Conservation (phyloP, 768 basidiomycete species). For the Leccinum obscurum region DNA sequence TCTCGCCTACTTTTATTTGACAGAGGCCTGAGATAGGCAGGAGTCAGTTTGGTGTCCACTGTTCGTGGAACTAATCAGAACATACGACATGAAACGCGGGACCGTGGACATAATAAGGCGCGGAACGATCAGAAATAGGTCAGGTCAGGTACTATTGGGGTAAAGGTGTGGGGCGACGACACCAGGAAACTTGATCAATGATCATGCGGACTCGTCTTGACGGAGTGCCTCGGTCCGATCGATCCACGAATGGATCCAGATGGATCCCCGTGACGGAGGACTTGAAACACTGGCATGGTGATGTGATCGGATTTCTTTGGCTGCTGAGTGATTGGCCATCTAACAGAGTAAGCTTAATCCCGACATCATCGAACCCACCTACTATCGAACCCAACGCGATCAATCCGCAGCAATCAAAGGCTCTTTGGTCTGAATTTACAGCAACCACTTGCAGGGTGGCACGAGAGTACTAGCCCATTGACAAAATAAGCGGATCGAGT, state of each 20-base stretch:
- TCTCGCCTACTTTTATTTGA: neutral
- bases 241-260: neutral
- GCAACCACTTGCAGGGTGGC: no score
- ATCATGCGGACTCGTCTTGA: constrained; percentile 10
- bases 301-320: neutral
- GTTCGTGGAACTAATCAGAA: neutral
- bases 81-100: neutral
- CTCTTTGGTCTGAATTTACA: no score
- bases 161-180: neutral
- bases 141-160: neutral
- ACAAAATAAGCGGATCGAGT: neutral
- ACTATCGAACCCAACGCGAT: neutral
- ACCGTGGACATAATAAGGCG: neutral
- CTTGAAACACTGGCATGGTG: neutral
- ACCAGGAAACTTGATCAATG: constrained; percentile 10
- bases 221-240: neutral
- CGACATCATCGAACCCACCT: no score
- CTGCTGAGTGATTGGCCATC: neutral
- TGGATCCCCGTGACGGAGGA: neutral
- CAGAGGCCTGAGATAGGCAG: neutral
- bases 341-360: neutral
- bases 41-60: neutral
- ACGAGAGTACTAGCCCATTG: neutral
- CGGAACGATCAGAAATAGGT: constrained; percentile 10
- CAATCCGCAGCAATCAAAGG: neutral